Evolutionary conservation across 2,329 filamentous ascomycete genomes (phyloP).

Genomic region (Purpureocillium lavendulum): DNA sequence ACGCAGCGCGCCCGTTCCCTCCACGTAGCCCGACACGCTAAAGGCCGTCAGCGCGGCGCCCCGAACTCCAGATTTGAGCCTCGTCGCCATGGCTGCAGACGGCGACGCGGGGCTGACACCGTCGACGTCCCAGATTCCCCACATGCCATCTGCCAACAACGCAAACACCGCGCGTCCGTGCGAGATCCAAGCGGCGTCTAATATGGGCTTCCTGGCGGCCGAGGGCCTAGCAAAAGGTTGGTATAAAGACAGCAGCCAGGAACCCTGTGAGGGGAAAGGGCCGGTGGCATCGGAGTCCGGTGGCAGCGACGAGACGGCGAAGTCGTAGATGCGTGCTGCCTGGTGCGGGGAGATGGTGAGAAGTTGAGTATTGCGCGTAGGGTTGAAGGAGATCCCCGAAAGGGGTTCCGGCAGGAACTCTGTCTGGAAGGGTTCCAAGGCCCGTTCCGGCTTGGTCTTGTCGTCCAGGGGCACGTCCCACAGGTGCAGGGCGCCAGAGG

Average conservation of each 20-base stretch:
- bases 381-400: conserved; percentile 51
- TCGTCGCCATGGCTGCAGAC: conserved; percentile 37
- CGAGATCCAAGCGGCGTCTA: conserved; percentile 54
- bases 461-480: conserved; percentile 48
- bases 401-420: conserved; percentile 49
- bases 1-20: conserved; percentile 50
- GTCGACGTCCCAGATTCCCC: conserved; percentile 61
- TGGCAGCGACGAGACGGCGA: conserved; percentile 41
- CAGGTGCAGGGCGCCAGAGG: conserved; percentile 47
- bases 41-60: conserved; percentile 53
- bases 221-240: conserved; percentile 43
- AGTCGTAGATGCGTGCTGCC: conserved; percentile 55
- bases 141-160: conserved; percentile 54
- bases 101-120: conserved; percentile 39
- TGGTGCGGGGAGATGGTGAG: conserved; percentile 47
- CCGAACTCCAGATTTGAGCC: conserved; percentile 41
- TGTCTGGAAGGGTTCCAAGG: conserved; percentile 47
- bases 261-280: conserved; percentile 48
- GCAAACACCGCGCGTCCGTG: conserved; percentile 51
- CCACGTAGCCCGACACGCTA: conserved; percentile 49
- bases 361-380: conserved; percentile 48
- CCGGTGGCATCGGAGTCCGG: conserved; percentile 42
- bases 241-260: conserved; percentile 57
- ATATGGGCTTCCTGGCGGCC: conserved; percentile 46
- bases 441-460: conserved; percentile 19